Evolutionary conservation across 768 basidiomycete species (phyloP).

Genomic region (Leccinellum rugosiceps): DNA sequence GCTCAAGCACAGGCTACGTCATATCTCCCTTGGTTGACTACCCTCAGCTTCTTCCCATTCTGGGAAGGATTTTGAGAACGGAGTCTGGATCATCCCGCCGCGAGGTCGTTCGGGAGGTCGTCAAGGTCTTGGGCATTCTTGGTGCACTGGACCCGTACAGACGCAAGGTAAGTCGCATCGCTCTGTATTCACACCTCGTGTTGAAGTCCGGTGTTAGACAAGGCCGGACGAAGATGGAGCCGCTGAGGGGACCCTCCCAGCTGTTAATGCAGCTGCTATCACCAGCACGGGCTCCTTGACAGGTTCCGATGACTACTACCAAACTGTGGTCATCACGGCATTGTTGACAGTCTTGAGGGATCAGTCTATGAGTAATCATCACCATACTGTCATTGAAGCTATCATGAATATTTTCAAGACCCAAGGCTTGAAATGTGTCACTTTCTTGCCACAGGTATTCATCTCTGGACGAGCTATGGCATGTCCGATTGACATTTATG

Average conservation of each 20-base stretch:
- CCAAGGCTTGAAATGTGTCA: conserved; percentile 93
- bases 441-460: conserved; percentile 86
- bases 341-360: conserved; percentile 87
- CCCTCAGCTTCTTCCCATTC: conserved; percentile 82
- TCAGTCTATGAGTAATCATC: conserved; percentile 78
- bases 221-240: conserved; percentile 63
- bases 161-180: conserved; percentile 63
- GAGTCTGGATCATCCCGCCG: conserved; percentile 74
- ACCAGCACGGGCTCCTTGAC: conserved; percentile 58
- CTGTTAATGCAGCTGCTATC: conserved; percentile 67
- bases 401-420: conserved; percentile 99
- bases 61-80: conserved; percentile 81
- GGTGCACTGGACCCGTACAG: conserved; percentile 96
- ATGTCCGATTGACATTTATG: conserved; percentile 8
- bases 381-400: conserved; percentile 93
- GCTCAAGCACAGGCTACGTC: conserved; percentile 93
- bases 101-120: conserved; percentile 91
- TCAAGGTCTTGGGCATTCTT: conserved; percentile 92
- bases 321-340: conserved; percentile 89
- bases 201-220: conserved; percentile 34
- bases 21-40: conserved; percentile 88
- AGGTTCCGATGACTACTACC: conserved; percentile 93
- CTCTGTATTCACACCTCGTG: not conserved
- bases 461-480: not conserved
- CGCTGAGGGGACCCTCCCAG: conserved; percentile 55